Base-by-base conservation (phyloP, 1,284 basidiomycete species). In the Cutaneotrichosporon sp. region DNA sequence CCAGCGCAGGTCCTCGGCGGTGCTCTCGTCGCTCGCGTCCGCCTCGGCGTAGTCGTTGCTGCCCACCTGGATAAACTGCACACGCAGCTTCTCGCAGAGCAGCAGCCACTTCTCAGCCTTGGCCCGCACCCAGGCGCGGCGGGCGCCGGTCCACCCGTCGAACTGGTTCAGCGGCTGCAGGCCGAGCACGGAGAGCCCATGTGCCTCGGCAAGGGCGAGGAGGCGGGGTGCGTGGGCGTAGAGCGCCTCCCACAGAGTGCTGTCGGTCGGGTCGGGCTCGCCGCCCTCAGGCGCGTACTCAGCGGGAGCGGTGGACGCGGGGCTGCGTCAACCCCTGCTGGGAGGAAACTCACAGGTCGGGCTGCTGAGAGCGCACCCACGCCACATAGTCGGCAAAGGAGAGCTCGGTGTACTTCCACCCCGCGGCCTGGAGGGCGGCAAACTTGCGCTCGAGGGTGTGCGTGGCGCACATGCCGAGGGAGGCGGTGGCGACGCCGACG, bases 401-500 rank as follows among this genome's bases (percentile, higher is more conserved):
- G 2, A 71, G n/a, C 43, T 67, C 67, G 25, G 27, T 20, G 16
- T 53, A 59, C 31, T 46, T 58, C 58, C 60, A 67, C 2, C 66
- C 67, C 4, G 60, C 62, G 20, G 62, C 49, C 54, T 63, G 62
- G 5, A 71, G 31, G 0, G 67, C 69, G 3, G 54, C 36, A 54
- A 69, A 65, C 54, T 71, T 71, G 46, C 6, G 18, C 25, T 64
- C 66, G 33, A 70, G 59, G 4, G 58, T 67, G 52, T 67, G 67
- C 14, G 49, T 20, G 0, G 59, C 24, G 34, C 42, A 24, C 63
- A 68, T 64, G 36, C 67, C 65, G 49, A 68, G 60, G 14, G 57
- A 67, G 7, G 65, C 58, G 14, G 62, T 57, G 33, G 65, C 65
- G 20, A 67, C 60, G 22, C 64, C 63, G 13, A 51, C 29, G 31